Conservation (phyloP, 2,329 filamentous ascomycete species). For the Penicillium aurantiogriseum region DNA sequence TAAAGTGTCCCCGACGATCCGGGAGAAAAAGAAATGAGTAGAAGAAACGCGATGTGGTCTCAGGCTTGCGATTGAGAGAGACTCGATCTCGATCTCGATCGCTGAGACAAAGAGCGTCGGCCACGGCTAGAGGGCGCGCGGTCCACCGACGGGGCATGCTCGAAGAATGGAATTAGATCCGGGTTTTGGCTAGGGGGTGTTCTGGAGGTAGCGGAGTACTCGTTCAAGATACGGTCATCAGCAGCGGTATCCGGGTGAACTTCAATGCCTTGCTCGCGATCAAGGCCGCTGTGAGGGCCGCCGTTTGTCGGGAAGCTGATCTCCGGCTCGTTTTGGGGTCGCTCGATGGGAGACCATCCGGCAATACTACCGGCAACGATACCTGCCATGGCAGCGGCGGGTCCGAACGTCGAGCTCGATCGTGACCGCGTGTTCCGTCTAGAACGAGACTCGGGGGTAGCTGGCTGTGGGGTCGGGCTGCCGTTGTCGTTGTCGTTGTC, state of each 20-base stretch:
- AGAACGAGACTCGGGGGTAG: constrained; percentile 55
- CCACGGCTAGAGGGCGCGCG: constrained; percentile 37
- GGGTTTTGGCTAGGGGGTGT: constrained; percentile 50
- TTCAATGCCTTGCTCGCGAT: constrained; percentile 46
- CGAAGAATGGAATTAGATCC: constrained; percentile 45
- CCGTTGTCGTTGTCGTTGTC: constrained; percentile 52
- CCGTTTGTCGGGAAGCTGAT: constrained; percentile 38
- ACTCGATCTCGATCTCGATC: constrained; percentile 40
- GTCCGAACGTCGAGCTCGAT: constrained; percentile 59
- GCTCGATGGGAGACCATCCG: constrained; percentile 63
- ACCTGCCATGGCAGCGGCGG: constrained; percentile 64
- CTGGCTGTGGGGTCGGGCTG: constrained; percentile 42
- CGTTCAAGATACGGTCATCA: constrained; percentile 46
- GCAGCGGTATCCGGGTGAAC: constrained; percentile 48
- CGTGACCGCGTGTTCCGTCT: constrained; percentile 54
- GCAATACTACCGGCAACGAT: constrained; percentile 65
- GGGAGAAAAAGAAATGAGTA: background rate
- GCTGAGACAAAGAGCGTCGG: constrained; percentile 37
- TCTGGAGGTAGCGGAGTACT: constrained; percentile 35
- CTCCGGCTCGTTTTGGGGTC: constrained; percentile 21
- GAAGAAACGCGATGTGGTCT: background rate
- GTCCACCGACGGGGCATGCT: constrained; percentile 37
- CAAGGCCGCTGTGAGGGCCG: constrained; percentile 39
- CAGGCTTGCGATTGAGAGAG: constrained; percentile 30
- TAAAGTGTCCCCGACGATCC: background rate